phyloP scores from a whole-genome alignment of 805 yeast species.

The Yueomyces sp. region DNA sequence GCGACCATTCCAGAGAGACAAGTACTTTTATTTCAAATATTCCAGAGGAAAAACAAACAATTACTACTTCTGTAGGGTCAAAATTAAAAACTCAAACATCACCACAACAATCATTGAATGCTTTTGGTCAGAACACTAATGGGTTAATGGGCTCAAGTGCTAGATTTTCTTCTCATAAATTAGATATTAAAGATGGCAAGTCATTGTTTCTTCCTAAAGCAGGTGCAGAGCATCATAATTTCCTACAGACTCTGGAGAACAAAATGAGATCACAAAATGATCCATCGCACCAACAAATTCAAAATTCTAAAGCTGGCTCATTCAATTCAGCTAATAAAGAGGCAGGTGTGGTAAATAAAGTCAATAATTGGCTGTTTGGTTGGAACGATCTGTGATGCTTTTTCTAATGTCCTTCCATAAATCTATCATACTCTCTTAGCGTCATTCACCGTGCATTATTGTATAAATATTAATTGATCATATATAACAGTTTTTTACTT shows the following conservation, averaged over 20 bases:
- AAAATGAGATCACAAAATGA: slow-evolving; percentile 7
- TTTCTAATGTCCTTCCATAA: neutral
- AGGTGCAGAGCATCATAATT: slow-evolving; percentile 11
- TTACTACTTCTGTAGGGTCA: neutral
- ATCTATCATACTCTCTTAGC: too few relatives aligned
- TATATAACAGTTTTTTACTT: too few relatives aligned
- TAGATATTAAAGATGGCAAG: slow-evolving; percentile 31
- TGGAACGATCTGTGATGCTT: slow-evolving; percentile 33
- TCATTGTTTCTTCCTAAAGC: slow-evolving; percentile 25
- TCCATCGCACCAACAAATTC: neutral
- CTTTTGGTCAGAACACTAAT: neutral
- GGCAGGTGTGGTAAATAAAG: slow-evolving; percentile 16
- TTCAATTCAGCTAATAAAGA: neutral
- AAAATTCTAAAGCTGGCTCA: neutral
- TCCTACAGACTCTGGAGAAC: slow-evolving; percentile 17
- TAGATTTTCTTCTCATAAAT: slow-evolving; percentile 13
- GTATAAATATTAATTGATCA: too few relatives aligned
- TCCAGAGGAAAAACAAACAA: neutral
- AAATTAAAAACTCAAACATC: neutral
- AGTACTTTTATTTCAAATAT: neutral
- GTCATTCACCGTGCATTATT: too few relatives aligned
- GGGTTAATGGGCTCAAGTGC: neutral
- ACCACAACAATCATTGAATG: neutral
- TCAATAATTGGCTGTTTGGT: slow-evolving; percentile 40
- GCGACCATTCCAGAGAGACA: neutral